Evolutionary conservation across 805 yeast genomes (phyloP), one percentile per base, ranked within the genome.

Genomic region (Schwanniomyces occidentalis): DNA sequence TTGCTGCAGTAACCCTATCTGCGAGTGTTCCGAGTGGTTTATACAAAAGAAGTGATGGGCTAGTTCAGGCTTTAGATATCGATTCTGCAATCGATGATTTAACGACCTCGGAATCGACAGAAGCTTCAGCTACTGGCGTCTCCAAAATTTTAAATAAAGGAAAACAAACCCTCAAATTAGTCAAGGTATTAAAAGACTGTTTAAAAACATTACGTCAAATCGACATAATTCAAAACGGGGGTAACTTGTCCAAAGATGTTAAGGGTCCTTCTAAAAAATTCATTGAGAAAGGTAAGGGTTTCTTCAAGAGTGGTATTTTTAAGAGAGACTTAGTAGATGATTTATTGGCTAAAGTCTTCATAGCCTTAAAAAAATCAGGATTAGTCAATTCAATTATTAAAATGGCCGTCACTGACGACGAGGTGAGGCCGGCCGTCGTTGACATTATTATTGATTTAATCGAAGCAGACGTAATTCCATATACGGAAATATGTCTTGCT

Each of bases 391-490:
- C 50, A n/a, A 47, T 57, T 17, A 42, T 61, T 12, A 48, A 46
- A 37, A 42, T 48, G 45, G 41, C 63, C 5, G 46, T 61, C 21
- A 51, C 61, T 8, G 65, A 62, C 34, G 56, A 51, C 16, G 43
- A 55, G 27, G 52, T 51, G 3, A 47, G 68, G 28, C 46, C 41
- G 6, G 50, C 48, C 9, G 32, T 60, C 13, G 47, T 48, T 16
- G 47, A 53, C 22, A 41, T 58, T 8, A 44, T 56, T 7, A 43
- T 58, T 23, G 49, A 55, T 15, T 44, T 60, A 21, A 28, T 62
- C 15, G 41, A 50, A 25, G 55, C 58, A 6, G 54, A 50, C 16
- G 65, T 52, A 6, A 59, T 60, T 40, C 65, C 66, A 2, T 61
- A 51, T 41, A 46, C 50, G 32, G 63, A 59, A 16, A 47, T 61